These are phyloP conservation scores for Calonectria multiphialidica DNA, from an alignment of 2,329 filamentous ascomycete species.

Conservation along the genomic window DNA sequence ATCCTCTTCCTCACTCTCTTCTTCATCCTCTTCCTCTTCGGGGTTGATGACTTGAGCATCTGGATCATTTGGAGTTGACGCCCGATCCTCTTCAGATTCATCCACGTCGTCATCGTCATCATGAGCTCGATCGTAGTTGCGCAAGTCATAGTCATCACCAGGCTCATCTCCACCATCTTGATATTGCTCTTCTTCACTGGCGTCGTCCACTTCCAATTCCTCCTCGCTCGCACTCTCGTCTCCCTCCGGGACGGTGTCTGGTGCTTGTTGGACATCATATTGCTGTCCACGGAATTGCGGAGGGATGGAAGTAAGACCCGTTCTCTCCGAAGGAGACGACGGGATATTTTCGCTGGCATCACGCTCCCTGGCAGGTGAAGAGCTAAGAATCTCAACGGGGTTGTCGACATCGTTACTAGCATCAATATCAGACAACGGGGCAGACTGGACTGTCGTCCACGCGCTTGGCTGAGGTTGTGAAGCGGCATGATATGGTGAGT, in stretches of 20 bases:
- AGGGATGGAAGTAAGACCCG: constrained; percentile 6
- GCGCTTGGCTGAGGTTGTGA: constrained; percentile 22
- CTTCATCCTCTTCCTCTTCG: constrained; percentile 35
- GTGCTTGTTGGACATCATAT: constrained; percentile 5
- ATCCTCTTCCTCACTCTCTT: constrained; percentile 44
- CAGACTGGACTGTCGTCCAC: constrained; percentile 27
- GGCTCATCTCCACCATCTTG: constrained; percentile 43
- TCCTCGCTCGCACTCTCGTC: constrained; percentile 26
- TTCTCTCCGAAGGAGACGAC: constrained; percentile 16
- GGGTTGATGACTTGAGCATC: constrained; percentile 38
- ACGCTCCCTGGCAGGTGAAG: constrained; percentile 32
- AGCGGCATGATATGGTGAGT: constrained; percentile 20
- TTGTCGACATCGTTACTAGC: constrained; percentile 32
- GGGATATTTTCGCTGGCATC: constrained; percentile 20
- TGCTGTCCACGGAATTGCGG: background rate
- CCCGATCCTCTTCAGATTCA: constrained; percentile 43
- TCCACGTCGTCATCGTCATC: constrained; percentile 51
- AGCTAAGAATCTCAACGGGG: constrained; percentile 40
- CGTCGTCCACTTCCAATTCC: background rate
- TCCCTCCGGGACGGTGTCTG: background rate
- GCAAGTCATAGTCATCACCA: constrained; percentile 50
- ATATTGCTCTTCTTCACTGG: constrained; percentile 38
- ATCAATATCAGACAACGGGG: constrained; percentile 17
- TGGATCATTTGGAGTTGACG: constrained; percentile 41
- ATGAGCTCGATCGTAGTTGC: constrained; percentile 47